Percentiles rank a stretch among this genome's conserved stretches.
phyloP scores from a whole-genome alignment of 257 asterid species.

The Forsythia viridissima region DNA sequence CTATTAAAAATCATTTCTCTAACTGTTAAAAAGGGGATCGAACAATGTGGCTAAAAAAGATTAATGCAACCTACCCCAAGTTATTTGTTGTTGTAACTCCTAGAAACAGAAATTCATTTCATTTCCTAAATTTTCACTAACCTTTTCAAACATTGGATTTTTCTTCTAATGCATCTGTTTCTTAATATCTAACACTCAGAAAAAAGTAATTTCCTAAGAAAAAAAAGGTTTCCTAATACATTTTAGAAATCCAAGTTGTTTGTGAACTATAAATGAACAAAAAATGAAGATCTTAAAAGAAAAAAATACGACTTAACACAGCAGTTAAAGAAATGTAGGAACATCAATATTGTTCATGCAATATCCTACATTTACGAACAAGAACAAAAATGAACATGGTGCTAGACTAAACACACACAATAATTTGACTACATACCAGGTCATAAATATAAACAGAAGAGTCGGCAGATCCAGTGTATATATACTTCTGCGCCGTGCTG shows the following conservation, averaged over 20 bases:
- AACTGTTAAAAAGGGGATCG: neutral
- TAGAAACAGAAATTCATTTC: too few relatives aligned
- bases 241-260: too few relatives aligned
- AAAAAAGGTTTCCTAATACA: too few relatives aligned
- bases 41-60: too few relatives aligned
- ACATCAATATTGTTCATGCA: neutral
- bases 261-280: too few relatives aligned
- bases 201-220: too few relatives aligned
- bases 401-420: neutral
- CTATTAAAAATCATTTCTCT: neutral
- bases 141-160: too few relatives aligned
- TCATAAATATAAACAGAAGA: constrained; percentile 69
- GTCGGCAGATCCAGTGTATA: constrained; percentile 92
- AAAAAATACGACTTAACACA: neutral
- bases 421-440: constrained; percentile 51
- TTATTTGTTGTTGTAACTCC: too few relatives aligned
- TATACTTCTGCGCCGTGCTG: constrained; percentile 94
- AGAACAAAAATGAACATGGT: neutral
- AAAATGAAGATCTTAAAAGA: neutral
- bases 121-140: too few relatives aligned
- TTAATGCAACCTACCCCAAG: too few relatives aligned
- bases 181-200: neutral
- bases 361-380: neutral
- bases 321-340: neutral
- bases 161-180: too few relatives aligned